These are phyloP conservation scores for Pseudocercospora cruenta DNA, from an alignment of 2,329 filamentous ascomycete genomes.

Conservation along the genomic window DNA sequence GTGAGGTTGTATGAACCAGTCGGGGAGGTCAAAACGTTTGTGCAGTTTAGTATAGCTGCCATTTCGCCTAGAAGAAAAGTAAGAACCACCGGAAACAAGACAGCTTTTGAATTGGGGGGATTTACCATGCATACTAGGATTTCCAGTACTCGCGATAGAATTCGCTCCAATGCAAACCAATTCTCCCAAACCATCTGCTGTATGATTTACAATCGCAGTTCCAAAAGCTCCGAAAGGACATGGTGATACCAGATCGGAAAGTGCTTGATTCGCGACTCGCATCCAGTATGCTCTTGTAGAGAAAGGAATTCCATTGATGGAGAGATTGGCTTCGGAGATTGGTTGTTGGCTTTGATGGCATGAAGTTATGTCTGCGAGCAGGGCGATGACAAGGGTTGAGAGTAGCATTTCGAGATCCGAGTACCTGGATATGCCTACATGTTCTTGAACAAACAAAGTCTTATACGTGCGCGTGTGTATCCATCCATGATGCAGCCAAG, in stretches of 20 bases:
- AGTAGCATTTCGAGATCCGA: not conserved
- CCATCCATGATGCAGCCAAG: not conserved
- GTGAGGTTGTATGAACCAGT: conserved; percentile 51
- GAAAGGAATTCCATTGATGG: conserved; percentile 23
- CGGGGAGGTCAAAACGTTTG: conserved; percentile 52
- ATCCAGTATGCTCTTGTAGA: conserved; percentile 52
- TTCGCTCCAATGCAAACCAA: conserved; percentile 59
- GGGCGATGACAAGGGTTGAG: not conserved
- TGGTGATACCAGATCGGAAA: conserved; percentile 48
- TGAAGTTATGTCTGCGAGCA: not conserved
- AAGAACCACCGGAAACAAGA: not conserved
- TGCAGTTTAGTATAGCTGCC: conserved; percentile 59
- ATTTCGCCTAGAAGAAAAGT: conserved; percentile 62
- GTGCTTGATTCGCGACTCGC: conserved; percentile 52
- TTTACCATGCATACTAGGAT: conserved; percentile 60
- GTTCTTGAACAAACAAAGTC: not conserved
- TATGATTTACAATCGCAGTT: conserved; percentile 61
- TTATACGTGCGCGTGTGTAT: not conserved
- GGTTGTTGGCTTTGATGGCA: conserved; percentile 14
- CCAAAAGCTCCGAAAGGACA: conserved; percentile 61
- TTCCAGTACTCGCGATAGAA: conserved; percentile 48
- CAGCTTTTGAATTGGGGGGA: not conserved
- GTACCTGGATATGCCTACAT: not conserved
- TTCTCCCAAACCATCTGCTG: conserved; percentile 46
- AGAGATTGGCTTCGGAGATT: conserved; percentile 10